A percentile compares a stretch with the other conserved stretches of the same genome.
These are phyloP conservation scores for Claviceps spartinae DNA, from an alignment of 2,329 filamentous ascomycete genomes.

Conservation along the genomic window DNA sequence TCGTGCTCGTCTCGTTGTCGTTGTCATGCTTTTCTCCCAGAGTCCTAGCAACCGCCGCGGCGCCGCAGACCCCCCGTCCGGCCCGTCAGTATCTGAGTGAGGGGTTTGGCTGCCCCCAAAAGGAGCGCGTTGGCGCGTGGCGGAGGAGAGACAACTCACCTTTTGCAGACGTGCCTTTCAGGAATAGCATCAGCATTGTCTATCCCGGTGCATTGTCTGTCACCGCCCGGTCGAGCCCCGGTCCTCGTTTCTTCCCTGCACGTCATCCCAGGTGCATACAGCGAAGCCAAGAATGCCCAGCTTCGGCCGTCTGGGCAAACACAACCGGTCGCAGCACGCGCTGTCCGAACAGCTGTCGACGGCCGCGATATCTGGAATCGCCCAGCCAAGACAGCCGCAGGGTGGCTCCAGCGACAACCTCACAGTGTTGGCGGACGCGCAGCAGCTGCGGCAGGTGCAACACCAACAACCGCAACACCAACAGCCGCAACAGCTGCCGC, in stretches of 20 bases:
- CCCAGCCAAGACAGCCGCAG: conserved; percentile 17
- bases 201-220: neutral
- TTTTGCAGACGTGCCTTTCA: conserved; percentile 6
- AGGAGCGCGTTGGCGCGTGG: conserved; percentile 1
- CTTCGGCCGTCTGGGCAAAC: conserved; percentile 41
- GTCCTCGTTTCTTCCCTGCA: neutral
- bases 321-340: conserved; percentile 44
- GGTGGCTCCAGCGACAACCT: neutral
- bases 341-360: conserved; percentile 31
- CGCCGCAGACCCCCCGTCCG: conserved; percentile 1
- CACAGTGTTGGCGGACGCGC: neutral
- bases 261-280: neutral
- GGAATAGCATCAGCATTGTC: conserved; percentile 3
- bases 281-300: conserved; percentile 29
- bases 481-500: conserved; percentile 7
- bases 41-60: no score
- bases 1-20: no score
- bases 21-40: no score
- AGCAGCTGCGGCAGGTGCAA: conserved; percentile 12
- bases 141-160: conserved; percentile 5
- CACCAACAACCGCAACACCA: conserved; percentile 12
- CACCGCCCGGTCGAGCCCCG: neutral
- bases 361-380: conserved; percentile 16
- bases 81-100: neutral
- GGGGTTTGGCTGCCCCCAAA: conserved; percentile 2